Evolutionary conservation across 371 early-diverging fungal genomes (phyloP).

Genomic region (Actinomortierella ambigua): DNA sequence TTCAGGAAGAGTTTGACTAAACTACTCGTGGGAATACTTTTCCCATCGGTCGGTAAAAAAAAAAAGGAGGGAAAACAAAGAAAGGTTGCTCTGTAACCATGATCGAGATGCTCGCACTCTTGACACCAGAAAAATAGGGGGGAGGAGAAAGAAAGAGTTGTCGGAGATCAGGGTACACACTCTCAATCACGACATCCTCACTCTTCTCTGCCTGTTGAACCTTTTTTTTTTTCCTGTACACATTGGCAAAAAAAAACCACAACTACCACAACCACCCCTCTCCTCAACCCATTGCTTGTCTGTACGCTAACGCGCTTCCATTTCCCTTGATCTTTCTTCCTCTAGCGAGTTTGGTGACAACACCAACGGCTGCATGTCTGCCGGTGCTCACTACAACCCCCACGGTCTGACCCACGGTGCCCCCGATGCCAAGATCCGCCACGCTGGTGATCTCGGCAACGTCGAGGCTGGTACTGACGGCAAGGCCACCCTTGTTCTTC

Average conservation of each 20-base stretch:
- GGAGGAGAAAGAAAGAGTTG: not conserved
- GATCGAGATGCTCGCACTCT: too few relatives aligned
- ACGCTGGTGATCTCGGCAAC: conserved; percentile 92
- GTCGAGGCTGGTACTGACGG: conserved; percentile 62
- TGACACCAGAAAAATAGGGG: too few relatives aligned
- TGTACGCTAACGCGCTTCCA: not conserved
- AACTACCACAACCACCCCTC: not conserved
- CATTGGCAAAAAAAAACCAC: too few relatives aligned
- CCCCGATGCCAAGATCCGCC: conserved; percentile 67
- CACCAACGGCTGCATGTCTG: conserved; percentile 77
- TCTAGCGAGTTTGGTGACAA: conserved; percentile 68
- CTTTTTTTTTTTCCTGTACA: not conserved
- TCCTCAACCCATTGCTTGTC: not conserved
- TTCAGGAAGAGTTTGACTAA: too few relatives aligned
- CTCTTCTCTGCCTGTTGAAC: not conserved
- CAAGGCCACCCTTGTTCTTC: conserved; percentile 52
- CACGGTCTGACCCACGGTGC: conserved; percentile 77
- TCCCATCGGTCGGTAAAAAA: not conserved
- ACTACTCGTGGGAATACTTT: not conserved
- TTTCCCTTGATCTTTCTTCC: not conserved
- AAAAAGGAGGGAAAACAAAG: not conserved
- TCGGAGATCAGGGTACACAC: not conserved
- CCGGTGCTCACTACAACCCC: conserved; percentile 87
- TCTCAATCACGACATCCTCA: not conserved
- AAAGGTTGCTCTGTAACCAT: not conserved